Conservation (phyloP, 257 asterid genomes). For the Lycium ferocissimum region DNA sequence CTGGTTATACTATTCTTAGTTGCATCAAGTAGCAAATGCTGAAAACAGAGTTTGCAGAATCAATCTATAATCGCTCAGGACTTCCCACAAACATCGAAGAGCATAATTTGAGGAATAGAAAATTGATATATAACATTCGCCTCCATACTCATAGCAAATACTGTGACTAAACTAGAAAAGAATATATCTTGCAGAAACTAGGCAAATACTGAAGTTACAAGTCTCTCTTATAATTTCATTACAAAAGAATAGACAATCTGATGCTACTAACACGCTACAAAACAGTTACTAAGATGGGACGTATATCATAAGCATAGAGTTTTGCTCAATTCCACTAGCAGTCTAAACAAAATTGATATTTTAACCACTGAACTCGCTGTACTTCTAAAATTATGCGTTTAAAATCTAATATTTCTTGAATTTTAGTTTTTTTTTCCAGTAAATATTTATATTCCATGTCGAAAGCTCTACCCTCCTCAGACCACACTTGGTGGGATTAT, state of each 20-base stretch:
- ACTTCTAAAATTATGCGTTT: not conserved
- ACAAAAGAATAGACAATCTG: constrained; percentile 10
- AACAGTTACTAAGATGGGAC: not conserved
- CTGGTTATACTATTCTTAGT: not conserved
- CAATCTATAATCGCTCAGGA: not conserved
- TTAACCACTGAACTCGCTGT: not conserved
- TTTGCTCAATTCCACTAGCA: not conserved
- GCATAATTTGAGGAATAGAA: not conserved
- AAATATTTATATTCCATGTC: not conserved
- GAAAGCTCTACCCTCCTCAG: too few species aligned
- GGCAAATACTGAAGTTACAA: not conserved
- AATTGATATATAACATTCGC: not conserved
- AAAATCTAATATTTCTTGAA: not conserved
- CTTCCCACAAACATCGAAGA: not conserved
- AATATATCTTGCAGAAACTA: not conserved
- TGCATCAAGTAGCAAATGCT: not conserved
- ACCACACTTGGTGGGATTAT: too few species aligned
- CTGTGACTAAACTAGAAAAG: not conserved
- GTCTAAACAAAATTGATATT: constrained; percentile 3
- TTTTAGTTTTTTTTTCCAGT: not conserved
- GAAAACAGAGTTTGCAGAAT: not conserved
- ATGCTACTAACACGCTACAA: not conserved
- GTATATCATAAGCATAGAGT: not conserved
- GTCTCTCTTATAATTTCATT: not conserved
- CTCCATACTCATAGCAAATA: not conserved